phyloP scores from a whole-genome alignment of 176 grass and related monocot genomes.

The Bothriochloa decipiens region DNA sequence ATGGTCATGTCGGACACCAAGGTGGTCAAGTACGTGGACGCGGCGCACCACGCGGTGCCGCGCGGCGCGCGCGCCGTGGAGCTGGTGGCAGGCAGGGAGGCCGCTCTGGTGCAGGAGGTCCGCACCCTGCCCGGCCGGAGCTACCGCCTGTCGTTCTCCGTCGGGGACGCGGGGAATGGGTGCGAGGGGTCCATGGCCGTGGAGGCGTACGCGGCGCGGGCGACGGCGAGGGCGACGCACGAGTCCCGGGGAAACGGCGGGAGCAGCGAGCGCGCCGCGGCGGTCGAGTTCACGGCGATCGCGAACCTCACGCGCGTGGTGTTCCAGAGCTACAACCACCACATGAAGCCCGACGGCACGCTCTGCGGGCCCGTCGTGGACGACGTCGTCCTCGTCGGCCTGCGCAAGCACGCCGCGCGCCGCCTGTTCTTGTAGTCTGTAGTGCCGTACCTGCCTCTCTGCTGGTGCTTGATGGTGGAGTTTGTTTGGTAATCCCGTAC shows the following conservation, averaged over 20 bases:
- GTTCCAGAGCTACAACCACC: conserved; percentile 53
- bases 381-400: conserved; percentile 41
- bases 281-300: conserved; percentile 47
- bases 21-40: conserved; percentile 58
- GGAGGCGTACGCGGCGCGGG: conserved; percentile 53
- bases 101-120: conserved; percentile 59
- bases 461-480: neutral
- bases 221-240: conserved; percentile 25
- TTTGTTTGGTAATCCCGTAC: neutral
- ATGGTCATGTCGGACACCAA: conserved; percentile 65
- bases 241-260: conserved; percentile 45
- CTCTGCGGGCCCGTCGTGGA: conserved; percentile 61
- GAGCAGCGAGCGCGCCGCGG: conserved; percentile 22
- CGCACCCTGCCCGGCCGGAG: conserved; percentile 32
- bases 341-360: conserved; percentile 54
- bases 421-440: conserved; percentile 3
- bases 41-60: conserved; percentile 54
- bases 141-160: conserved; percentile 56
- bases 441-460: neutral
- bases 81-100: conserved; percentile 63
- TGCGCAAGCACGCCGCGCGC: conserved; percentile 9
- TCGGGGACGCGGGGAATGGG: conserved; percentile 54
- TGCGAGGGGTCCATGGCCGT: conserved; percentile 39
- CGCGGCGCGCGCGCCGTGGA: conserved; percentile 58
- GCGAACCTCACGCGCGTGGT: conserved; percentile 47